Evolutionary conservation across 805 yeast species (phyloP), one percentile per base, ranked within the genome.

Genomic region (Ogataea salicorniae): DNA sequence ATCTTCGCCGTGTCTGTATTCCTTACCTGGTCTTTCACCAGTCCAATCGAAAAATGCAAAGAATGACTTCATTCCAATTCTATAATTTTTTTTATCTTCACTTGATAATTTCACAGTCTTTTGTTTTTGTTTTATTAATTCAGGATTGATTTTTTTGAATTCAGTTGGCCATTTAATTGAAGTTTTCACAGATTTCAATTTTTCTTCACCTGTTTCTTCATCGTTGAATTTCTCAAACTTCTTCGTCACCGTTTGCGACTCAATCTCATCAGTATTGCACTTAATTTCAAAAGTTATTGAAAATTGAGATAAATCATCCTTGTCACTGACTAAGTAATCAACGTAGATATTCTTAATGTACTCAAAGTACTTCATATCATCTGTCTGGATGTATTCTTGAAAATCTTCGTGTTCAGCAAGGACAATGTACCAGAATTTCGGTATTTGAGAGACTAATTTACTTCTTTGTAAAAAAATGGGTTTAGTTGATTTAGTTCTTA

Each of bases 31-130:
- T 53, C 82, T 83, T 34, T 68, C 63, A 0, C 95, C 96, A 0
- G 94, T 84, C 91, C 95, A 90, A 42, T 72, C 71, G 61, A 90
- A 91, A 83, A 91, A 91, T 6, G 89, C 84, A 65, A 92, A 91
- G 59, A 92, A 84, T 14, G 92, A 81, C 59, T 83, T 83, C 89
- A 84, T 84, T 5, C 91, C 91, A 17, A 72, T 60, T 48, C 91
- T 68, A 59, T 84, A 84, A 47, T 71, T 70, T 56, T 75, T 80
- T 63, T 83, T 83, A 39, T 80, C 82, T 18, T 74, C 78, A 18
- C 64, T 52, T n/a, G 71, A 55, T 39, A 80, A 68, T 31, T 73
- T 71, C 18, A 62, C 62, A 2, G 39, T 31, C 1, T 42, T 37
- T 34, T 58, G 57, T 2, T 72, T 69, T 38, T 70, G 66, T 43